Evolutionary conservation across 2,329 filamentous ascomycete genomes (phyloP).

Genomic region (Colletotrichum aenigma): DNA sequence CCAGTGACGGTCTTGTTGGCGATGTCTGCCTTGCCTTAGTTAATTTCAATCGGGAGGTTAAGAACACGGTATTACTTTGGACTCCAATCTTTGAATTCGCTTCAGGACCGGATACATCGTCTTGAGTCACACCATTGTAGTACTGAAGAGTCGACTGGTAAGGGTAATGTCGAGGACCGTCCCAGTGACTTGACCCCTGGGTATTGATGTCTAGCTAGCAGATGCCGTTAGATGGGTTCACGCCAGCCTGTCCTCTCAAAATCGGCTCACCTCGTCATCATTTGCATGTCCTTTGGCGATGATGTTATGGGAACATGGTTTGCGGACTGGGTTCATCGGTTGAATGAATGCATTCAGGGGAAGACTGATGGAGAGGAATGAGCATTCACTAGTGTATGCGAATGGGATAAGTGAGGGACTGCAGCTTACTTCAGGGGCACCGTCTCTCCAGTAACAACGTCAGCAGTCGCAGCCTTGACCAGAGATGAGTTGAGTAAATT

Average conservation of each 20-base stretch:
- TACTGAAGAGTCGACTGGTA: conserved; percentile 12
- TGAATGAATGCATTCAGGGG: not conserved
- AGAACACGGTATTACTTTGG: not conserved
- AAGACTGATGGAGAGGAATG: not conserved
- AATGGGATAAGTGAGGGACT: not conserved
- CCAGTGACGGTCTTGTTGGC: not conserved
- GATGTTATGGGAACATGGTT: conserved; percentile 22
- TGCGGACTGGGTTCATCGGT: conserved; percentile 20
- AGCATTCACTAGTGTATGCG: not conserved
- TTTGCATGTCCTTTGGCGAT: conserved; percentile 24
- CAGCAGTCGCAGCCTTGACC: not conserved
- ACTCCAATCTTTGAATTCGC: not conserved
- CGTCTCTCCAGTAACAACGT: not conserved
- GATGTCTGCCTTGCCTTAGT: not conserved
- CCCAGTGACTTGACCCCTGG: conserved; percentile 19
- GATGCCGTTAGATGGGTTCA: not conserved
- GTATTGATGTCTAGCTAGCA: conserved; percentile 10
- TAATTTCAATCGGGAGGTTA: not conserved
- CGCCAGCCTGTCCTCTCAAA: not conserved
- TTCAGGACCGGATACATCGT: not conserved
- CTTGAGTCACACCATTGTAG: conserved; percentile 16
- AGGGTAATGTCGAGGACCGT: conserved; percentile 10
- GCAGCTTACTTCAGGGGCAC: not conserved
- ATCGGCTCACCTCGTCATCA: conserved; percentile 21
- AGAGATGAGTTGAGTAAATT: not conserved